Evolutionary conservation across 1,284 basidiomycete genomes (phyloP).

Genomic region (Rhodotorula sp.): DNA sequence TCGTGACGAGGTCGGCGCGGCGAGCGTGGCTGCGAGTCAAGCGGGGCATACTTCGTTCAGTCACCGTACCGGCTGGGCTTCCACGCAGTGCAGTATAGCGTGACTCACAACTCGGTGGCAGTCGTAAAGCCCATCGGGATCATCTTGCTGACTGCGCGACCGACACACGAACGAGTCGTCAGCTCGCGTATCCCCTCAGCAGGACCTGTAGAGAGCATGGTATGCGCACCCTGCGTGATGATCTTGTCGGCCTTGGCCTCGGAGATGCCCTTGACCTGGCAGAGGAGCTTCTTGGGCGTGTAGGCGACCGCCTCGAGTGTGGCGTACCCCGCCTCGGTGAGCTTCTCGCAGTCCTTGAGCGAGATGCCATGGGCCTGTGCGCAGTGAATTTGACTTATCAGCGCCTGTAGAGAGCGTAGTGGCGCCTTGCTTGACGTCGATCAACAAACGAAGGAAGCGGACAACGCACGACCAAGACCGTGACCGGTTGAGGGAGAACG

Average conservation of each 20-base stretch:
- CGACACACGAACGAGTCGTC: not conserved
- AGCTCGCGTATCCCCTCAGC: too few relatives aligned
- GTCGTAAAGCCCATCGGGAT: slow-evolving; percentile 98
- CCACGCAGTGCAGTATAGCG: too few relatives aligned
- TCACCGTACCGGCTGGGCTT: too few relatives aligned
- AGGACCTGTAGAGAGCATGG: not conserved
- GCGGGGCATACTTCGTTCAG: too few relatives aligned
- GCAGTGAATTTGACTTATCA: too few relatives aligned
- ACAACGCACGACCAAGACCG: slow-evolving; percentile 23
- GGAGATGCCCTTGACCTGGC: slow-evolving; percentile 93
- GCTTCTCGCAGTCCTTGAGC: slow-evolving; percentile 90
- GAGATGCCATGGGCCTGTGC: slow-evolving; percentile 68
- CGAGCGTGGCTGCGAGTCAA: slow-evolving; percentile 66
- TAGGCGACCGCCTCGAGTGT: slow-evolving; percentile 96
- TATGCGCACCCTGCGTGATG: slow-evolving; percentile 72
- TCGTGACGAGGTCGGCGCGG: slow-evolving; percentile 92
- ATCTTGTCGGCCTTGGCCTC: slow-evolving; percentile 99
- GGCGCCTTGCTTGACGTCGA: not conserved
- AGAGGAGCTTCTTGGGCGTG: slow-evolving; percentile 90
- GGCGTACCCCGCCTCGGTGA: slow-evolving; percentile 86
- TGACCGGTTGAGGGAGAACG: slow-evolving; percentile 27
- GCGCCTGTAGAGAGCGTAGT: too few relatives aligned
- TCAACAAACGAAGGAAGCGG: not conserved
- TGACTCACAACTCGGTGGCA: slow-evolving; percentile 71
- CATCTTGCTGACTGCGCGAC: slow-evolving; percentile 77